These are phyloP conservation scores for Lipomyces orientalis DNA, from an alignment of 805 yeast genomes.

Conservation along the genomic window DNA sequence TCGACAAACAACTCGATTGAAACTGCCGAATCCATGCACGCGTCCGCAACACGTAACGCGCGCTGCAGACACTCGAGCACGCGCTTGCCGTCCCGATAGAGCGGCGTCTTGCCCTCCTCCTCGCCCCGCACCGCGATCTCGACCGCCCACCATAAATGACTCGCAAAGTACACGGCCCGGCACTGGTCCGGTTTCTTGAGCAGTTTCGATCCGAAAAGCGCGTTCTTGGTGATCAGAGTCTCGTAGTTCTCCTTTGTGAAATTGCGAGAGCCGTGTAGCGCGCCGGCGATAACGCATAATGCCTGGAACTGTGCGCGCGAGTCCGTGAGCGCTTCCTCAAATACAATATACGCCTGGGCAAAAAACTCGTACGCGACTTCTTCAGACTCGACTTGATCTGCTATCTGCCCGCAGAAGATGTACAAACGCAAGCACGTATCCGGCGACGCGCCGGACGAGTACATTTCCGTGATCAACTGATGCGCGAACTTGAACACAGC, in stretches of 20 bases:
- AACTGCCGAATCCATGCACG: slow-evolving; percentile 80
- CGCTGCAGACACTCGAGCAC: slow-evolving; percentile 91
- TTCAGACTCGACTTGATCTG: slow-evolving; percentile 75
- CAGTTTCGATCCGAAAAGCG: slow-evolving; percentile 85
- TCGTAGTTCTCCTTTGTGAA: slow-evolving; percentile 74
- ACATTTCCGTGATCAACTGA: slow-evolving; percentile 70
- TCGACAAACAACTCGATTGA: slow-evolving; percentile 87
- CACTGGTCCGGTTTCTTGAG: slow-evolving; percentile 94
- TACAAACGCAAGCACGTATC: slow-evolving; percentile 53
- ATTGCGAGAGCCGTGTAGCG: slow-evolving; percentile 58
- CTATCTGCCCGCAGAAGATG: slow-evolving; percentile 70
- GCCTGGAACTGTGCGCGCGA: slow-evolving; percentile 61
- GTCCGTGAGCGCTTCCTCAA: slow-evolving; percentile 68
- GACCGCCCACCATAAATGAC: slow-evolving; percentile 94
- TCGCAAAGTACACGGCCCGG: slow-evolving; percentile 82
- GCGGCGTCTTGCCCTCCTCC: slow-evolving; percentile 50
- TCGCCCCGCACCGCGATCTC: slow-evolving; percentile 59
- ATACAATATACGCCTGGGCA: slow-evolving; percentile 83
- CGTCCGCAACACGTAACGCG: slow-evolving; percentile 87
- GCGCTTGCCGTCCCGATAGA: slow-evolving; percentile 63
- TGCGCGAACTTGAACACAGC: slow-evolving; percentile 76
- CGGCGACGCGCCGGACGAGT: slow-evolving; percentile 45
- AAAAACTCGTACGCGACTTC: slow-evolving; percentile 85
- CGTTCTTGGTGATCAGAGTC: slow-evolving; percentile 78
- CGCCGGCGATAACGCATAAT: slow-evolving; percentile 56